Percentiles rank a stretch among this genome's conserved stretches.
Evolutionary conservation across 1,284 basidiomycete species (phyloP).

Genomic region (Leccinum holopus): DNA sequence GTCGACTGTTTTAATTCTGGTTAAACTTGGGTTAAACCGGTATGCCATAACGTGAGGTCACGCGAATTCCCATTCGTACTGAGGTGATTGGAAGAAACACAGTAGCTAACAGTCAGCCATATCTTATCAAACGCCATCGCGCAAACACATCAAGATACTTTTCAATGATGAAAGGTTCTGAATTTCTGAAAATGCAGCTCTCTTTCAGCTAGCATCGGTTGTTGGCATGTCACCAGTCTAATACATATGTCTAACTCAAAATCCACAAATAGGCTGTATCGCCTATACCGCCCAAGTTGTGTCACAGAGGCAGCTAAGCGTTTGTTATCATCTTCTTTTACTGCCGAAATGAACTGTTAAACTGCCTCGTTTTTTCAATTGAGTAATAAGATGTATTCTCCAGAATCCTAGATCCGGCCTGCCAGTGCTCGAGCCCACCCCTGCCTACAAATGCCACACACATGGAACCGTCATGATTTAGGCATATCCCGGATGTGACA

Average conservation of each 20-base stretch:
- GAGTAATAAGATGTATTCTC: constrained; percentile 6
- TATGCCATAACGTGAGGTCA: not conserved
- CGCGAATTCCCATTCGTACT: not conserved
- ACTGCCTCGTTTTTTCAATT: constrained; percentile 27
- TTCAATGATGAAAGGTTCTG: too few relatives aligned
- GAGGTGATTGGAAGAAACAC: not conserved
- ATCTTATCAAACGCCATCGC: not conserved
- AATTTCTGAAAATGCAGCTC: too few relatives aligned
- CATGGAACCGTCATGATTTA: not conserved
- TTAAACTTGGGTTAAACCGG: not conserved
- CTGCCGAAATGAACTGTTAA: constrained; percentile 14
- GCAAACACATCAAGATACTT: too few relatives aligned
- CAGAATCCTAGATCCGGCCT: not conserved
- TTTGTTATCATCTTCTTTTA: constrained; percentile 3
- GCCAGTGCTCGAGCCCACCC: not conserved
- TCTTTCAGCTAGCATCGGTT: too few relatives aligned
- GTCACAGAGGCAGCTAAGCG: not conserved
- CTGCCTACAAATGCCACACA: too few relatives aligned
- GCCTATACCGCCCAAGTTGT: too few relatives aligned
- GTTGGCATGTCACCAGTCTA: too few relatives aligned
- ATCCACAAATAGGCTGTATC: too few relatives aligned
- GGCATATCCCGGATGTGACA: not conserved
- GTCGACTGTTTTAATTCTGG: not conserved
- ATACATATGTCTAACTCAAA: too few relatives aligned
- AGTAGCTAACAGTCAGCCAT: not conserved